These are phyloP conservation scores for Alternaria gaisen DNA, from an alignment of 2,329 filamentous ascomycete genomes.

Conservation along the genomic window DNA sequence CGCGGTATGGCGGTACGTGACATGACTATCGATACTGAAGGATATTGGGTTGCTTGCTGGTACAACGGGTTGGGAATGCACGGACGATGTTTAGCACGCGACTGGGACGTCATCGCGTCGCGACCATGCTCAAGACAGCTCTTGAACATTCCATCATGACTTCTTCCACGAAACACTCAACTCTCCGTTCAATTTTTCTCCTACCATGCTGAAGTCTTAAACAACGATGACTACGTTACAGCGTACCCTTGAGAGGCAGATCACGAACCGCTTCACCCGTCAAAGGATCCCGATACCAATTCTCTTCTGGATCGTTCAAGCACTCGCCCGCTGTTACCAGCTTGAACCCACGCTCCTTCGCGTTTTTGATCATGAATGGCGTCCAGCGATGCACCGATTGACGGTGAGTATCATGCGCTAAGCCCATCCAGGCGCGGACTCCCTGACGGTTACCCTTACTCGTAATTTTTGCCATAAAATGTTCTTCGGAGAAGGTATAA, in stretches of 20 bases:
- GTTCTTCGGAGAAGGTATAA: constrained; percentile 1
- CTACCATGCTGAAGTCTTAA: not conserved
- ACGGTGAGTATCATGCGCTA: constrained; percentile 9
- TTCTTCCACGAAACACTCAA: not conserved
- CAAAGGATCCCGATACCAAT: constrained; percentile 59
- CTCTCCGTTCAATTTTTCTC: not conserved
- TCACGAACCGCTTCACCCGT: constrained; percentile 6
- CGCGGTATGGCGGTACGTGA: constrained; percentile 37
- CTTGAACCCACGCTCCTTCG: constrained; percentile 3
- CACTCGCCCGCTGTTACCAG: constrained; percentile 67
- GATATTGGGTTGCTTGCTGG: constrained; percentile 8
- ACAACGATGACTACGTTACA: not conserved
- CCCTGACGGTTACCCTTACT: not conserved
- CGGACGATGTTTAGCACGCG: constrained; percentile 13
- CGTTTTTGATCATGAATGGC: constrained; percentile 11
- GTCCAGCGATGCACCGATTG: constrained; percentile 7
- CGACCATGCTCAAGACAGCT: not conserved
- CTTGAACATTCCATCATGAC: not conserved
- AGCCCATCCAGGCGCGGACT: constrained; percentile 1
- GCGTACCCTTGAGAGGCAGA: not conserved
- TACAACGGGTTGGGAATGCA: constrained; percentile 5
- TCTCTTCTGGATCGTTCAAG: constrained; percentile 60
- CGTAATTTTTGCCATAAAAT: not conserved
- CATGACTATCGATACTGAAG: constrained; percentile 26
- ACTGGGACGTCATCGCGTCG: constrained; percentile 15